These are phyloP conservation scores for Amanita thiersii DNA, from an alignment of 768 basidiomycete genomes.

Conservation along the genomic window DNA sequence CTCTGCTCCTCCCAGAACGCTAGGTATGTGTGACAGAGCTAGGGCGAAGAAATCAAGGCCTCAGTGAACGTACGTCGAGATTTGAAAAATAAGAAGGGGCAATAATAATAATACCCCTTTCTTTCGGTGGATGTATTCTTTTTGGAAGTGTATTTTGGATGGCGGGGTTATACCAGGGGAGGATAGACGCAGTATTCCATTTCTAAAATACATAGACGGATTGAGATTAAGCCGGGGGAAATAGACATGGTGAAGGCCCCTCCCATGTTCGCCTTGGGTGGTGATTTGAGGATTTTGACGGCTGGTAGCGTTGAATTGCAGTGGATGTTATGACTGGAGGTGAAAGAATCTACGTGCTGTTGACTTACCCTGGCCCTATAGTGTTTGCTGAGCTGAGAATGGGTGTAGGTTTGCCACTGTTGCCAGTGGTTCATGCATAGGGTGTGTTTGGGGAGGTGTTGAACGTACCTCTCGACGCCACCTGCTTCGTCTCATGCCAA, in stretches of 20 bases:
- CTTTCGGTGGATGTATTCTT: no score
- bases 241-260: slow-evolving; percentile 40
- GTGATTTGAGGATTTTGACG: slow-evolving; percentile 47
- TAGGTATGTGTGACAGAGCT: neutral
- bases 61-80: no score
- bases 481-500: slow-evolving; percentile 20
- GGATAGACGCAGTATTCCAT: no score
- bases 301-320: slow-evolving; percentile 14
- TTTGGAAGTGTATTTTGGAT: no score
- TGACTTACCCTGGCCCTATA: slow-evolving; percentile 35
- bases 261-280: slow-evolving; percentile 33
- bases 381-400: slow-evolving; percentile 28
- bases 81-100: no score
- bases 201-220: no score
- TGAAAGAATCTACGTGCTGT: slow-evolving; percentile 27
- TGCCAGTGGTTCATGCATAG: neutral
- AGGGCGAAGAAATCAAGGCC: neutral
- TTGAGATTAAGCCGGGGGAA: slow-evolving; percentile 30
- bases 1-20: neutral
- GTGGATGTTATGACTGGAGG: neutral
- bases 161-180: no score
- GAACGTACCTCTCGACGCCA: slow-evolving; percentile 25
- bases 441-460: neutral
- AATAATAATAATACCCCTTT: no score
- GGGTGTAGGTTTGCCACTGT: slow-evolving; percentile 34